These are phyloP conservation scores for Fomitopsis pulvina DNA, from an alignment of 768 basidiomycete species.

Conservation along the genomic window DNA sequence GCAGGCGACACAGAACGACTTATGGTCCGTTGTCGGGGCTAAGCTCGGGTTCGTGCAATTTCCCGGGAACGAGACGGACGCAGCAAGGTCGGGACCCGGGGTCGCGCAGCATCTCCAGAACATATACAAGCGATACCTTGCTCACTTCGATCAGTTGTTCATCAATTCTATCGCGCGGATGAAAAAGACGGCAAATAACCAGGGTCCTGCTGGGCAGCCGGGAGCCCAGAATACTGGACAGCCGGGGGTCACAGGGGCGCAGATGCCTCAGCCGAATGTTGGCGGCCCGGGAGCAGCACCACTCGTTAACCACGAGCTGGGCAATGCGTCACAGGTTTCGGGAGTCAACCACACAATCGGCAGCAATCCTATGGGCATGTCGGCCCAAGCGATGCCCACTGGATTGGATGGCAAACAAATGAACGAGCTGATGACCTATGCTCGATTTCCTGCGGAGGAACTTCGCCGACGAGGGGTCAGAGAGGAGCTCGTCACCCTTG, in stretches of 20 bases:
- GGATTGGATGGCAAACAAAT: conserved; percentile 30
- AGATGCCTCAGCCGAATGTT: background rate
- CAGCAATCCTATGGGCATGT: background rate
- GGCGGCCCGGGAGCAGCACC: background rate
- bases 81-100: conserved; percentile 54
- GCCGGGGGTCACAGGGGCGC: background rate
- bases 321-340: too few relatives aligned
- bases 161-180: background rate
- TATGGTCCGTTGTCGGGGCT: conserved; percentile 65
- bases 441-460: conserved; percentile 39
- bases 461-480: conserved; percentile 45
- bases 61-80: conserved; percentile 52
- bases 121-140: conserved; percentile 54
- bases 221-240: background rate
- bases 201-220: background rate
- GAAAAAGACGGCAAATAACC: background rate
- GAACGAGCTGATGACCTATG: conserved; percentile 40
- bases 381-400: background rate
- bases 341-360: background rate
- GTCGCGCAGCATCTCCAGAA: conserved; percentile 53
- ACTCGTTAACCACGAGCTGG: background rate
- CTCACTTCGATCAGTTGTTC: conserved; percentile 41
- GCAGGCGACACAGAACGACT: conserved; percentile 28
- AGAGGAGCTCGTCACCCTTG: conserved; percentile 44
- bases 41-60: conserved; percentile 61